Evolutionary conservation across 352 stramenopile species (phyloP).

Genomic region (Phytophthora aleatoria): DNA sequence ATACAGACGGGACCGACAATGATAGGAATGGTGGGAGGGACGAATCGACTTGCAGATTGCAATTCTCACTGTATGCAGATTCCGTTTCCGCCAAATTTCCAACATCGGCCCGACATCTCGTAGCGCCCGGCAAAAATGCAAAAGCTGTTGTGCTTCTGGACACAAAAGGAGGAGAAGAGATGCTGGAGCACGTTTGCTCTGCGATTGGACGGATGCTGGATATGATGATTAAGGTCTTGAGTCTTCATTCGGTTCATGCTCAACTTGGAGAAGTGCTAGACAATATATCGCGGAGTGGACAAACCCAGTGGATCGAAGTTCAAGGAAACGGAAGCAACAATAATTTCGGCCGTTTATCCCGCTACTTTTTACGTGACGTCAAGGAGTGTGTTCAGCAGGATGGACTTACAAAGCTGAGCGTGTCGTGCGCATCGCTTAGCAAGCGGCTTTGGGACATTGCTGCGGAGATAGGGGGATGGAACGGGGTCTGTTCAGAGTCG

Average conservation of each 20-base stretch:
- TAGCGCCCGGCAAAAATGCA: constrained; percentile 21
- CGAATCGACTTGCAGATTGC: constrained; percentile 10
- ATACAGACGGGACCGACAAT: neutral
- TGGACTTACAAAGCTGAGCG: constrained; percentile 49
- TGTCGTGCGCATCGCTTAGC: constrained; percentile 43
- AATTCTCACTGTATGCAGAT: constrained; percentile 59
- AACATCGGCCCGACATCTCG: constrained; percentile 38
- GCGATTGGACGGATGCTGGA: constrained; percentile 41
- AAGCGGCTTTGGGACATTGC: constrained; percentile 48
- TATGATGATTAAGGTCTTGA: constrained; percentile 18
- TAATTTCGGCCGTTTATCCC: constrained; percentile 37
- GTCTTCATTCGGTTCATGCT: constrained; percentile 20
- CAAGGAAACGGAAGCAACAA: constrained; percentile 7
- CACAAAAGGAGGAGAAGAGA: constrained; percentile 37
- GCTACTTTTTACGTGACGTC: constrained; percentile 44
- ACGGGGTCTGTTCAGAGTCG: constrained; percentile 4
- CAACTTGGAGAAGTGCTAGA: constrained; percentile 24
- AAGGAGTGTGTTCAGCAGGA: constrained; percentile 32
- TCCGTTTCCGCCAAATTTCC: constrained; percentile 53
- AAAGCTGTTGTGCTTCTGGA: constrained; percentile 49
- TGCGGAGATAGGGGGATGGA: constrained; percentile 16
- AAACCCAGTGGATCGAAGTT: neutral
- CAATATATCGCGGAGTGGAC: constrained; percentile 11
- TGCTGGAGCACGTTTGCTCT: constrained; percentile 50
- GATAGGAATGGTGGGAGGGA: neutral